These are phyloP conservation scores for Echium plantagineum DNA, from an alignment of 257 asterid species.

Conservation along the genomic window DNA sequence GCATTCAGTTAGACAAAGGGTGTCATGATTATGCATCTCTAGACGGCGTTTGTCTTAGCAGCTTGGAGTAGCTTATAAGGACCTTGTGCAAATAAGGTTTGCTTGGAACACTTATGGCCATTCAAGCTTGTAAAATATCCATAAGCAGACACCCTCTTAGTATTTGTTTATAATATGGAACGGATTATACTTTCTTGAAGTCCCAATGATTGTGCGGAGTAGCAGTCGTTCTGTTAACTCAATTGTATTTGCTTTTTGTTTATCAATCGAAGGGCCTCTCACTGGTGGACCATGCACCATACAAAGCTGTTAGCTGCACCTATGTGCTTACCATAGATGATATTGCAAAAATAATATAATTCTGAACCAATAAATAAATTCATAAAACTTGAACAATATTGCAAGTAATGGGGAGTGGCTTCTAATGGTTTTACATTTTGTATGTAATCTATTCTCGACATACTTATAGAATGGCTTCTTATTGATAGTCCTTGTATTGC, in stretches of 20 bases:
- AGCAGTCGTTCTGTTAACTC: background rate
- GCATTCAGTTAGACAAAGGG: background rate
- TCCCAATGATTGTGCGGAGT: background rate
- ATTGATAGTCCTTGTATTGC: conserved; percentile 13
- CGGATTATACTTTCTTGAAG: background rate
- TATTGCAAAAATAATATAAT: background rate
- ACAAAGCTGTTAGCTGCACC: background rate
- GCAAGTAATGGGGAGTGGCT: background rate
- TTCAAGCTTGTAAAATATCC: background rate
- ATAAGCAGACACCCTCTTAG: too few relatives aligned
- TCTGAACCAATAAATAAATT: background rate
- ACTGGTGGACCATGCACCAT: background rate
- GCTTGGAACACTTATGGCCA: background rate
- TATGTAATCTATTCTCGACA: background rate
- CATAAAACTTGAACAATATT: background rate
- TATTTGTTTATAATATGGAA: background rate
- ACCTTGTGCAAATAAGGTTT: background rate
- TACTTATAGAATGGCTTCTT: conserved; percentile 1
- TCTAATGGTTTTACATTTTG: background rate
- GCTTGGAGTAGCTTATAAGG: background rate
- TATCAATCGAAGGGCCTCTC: background rate
- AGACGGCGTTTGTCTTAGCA: background rate
- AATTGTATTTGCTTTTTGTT: background rate
- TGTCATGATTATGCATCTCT: background rate
- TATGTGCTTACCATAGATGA: background rate